These are phyloP conservation scores for Rhazya stricta DNA, from an alignment of 257 asterid species.

Conservation along the genomic window DNA sequence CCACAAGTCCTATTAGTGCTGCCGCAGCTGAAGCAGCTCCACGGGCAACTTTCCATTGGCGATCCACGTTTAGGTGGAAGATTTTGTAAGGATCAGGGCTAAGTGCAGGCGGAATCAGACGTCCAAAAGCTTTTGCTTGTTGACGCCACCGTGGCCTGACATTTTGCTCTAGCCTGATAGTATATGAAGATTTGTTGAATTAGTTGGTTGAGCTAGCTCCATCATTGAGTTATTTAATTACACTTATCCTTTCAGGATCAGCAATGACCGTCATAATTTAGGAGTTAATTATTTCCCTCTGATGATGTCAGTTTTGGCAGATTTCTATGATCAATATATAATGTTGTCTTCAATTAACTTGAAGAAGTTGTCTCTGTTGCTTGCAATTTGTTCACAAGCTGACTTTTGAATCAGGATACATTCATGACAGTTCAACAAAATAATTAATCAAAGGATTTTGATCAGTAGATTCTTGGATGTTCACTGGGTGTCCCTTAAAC, in stretches of 20 bases:
- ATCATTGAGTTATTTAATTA: neutral
- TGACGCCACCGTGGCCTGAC: conserved; percentile 92
- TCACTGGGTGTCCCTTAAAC: too few species aligned
- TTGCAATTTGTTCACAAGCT: too few species aligned
- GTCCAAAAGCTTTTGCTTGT: conserved; percentile 56
- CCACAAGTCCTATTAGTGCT: conserved; percentile 71
- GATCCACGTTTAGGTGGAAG: conserved; percentile 49
- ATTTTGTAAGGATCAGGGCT: conserved; percentile 44
- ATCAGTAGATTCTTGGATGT: too few species aligned
- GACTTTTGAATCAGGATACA: too few species aligned
- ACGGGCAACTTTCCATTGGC: conserved; percentile 60
- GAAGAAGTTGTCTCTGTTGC: too few species aligned
- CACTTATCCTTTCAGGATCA: too few species aligned
- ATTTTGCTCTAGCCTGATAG: conserved; percentile 96
- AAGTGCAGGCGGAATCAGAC: conserved; percentile 61
- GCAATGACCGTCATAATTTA: neutral
- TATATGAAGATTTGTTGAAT: conserved; percentile 69
- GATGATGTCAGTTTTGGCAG: neutral
- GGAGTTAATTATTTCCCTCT: neutral
- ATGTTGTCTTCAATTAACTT: neutral
- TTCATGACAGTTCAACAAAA: too few species aligned
- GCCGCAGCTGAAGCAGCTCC: conserved; percentile 83
- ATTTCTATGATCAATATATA: too few species aligned
- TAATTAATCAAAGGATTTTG: too few species aligned
- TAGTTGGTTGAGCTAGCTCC: conserved; percentile 27